Conservation (phyloP, 208 protist species). For the Trypanosomatidae sp. region DNA sequence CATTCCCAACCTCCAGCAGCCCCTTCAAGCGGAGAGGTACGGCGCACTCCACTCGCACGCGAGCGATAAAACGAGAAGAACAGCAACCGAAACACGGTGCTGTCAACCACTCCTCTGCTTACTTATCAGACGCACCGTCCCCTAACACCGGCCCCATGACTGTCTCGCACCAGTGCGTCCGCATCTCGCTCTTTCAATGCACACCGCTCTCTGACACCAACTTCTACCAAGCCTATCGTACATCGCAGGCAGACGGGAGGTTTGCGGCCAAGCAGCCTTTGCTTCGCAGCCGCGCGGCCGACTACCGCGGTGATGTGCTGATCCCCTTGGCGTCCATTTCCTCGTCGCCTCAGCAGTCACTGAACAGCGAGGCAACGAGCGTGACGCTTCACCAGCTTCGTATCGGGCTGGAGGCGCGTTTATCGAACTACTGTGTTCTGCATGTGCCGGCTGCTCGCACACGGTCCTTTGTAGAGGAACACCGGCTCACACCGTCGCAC, state of each 20-base stretch:
- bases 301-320: slow-evolving; percentile 32
- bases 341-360: background rate
- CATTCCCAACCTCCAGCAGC: background rate
- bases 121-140: background rate
- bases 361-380: background rate
- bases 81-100: background rate
- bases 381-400: slow-evolving; percentile 20
- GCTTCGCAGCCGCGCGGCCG: slow-evolving; percentile 14
- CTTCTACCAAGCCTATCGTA: no score
- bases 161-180: slow-evolving; percentile 7
- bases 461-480: slow-evolving; percentile 8
- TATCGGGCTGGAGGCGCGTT: slow-evolving; percentile 30
- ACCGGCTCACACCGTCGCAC: slow-evolving; percentile 4
- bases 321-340: slow-evolving; percentile 15
- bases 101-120: background rate
- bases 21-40: background rate
- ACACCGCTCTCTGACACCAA: background rate
- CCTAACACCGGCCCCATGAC: background rate
- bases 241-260: background rate
- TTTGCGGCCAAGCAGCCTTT: background rate
- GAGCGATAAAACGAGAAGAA: background rate
- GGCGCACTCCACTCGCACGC: background rate
- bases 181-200: slow-evolving; percentile 16
- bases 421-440: slow-evolving; percentile 46
- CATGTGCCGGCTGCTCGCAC: slow-evolving; percentile 19